These are phyloP conservation scores for Carex cristatella DNA, from an alignment of 176 grass and related monocot genomes.

Conservation along the genomic window DNA sequence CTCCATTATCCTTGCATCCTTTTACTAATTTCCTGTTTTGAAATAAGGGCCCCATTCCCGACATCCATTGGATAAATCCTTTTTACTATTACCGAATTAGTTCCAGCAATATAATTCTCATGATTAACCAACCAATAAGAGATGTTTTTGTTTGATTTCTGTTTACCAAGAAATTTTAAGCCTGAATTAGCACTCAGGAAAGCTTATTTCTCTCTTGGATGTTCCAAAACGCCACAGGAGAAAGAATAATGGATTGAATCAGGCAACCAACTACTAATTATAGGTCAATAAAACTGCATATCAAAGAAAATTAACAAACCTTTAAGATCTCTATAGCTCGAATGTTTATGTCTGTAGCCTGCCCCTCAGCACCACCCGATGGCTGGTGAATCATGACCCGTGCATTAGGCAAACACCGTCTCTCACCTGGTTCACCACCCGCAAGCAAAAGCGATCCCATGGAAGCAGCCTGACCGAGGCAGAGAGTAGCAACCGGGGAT, in stretches of 20 bases:
- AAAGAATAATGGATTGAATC: not conserved
- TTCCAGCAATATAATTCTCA: not conserved
- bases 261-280: not conserved
- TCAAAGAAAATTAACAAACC: not conserved
- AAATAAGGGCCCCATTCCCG: not conserved
- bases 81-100: not conserved
- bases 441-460: slow-evolving; percentile 94
- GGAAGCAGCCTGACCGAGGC: slow-evolving; percentile 85
- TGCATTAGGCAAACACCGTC: slow-evolving; percentile 83
- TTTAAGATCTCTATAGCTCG: slow-evolving; percentile 91
- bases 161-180: not conserved
- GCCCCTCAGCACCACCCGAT: slow-evolving; percentile 59
- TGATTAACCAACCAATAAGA: not conserved
- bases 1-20: not conserved
- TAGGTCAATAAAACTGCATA: not conserved
- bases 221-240: not conserved
- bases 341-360: slow-evolving; percentile 76
- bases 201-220: not conserved
- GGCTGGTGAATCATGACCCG: slow-evolving; percentile 98
- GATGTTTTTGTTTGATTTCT: not conserved
- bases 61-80: not conserved
- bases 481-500: slow-evolving; percentile 76
- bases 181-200: not conserved
- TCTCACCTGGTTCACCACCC: slow-evolving; percentile 68
- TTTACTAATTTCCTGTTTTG: not conserved